Evolutionary conservation across 1,284 basidiomycete genomes (phyloP).

Genomic region (Lentinula novae-zelandiae): DNA sequence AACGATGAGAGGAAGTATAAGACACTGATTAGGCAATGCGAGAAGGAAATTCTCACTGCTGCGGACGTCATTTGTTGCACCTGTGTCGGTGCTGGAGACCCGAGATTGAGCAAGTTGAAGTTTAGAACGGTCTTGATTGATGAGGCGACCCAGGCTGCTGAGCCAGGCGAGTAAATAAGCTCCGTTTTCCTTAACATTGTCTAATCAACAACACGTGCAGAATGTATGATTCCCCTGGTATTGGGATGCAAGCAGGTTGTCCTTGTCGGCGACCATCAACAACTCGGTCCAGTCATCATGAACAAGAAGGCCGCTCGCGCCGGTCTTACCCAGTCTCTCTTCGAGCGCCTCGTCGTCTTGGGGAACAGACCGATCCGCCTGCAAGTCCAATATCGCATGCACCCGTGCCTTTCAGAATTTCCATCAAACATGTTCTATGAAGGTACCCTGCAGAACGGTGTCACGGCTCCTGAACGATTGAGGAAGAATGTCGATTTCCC

Average conservation of each 20-base stretch:
- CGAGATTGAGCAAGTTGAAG: constrained; percentile 92
- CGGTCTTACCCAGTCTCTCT: constrained; percentile 95
- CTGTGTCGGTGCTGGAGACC: constrained; percentile 97
- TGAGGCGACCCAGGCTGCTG: constrained; percentile 97
- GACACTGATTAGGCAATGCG: constrained; percentile 89
- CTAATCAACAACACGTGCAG: constrained; percentile 37
- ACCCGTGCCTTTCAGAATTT: constrained; percentile 98
- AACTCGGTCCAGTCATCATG: constrained; percentile 99
- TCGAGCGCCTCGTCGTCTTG: constrained; percentile 94
- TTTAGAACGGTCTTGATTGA: constrained; percentile 98
- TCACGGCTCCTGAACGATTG: constrained; percentile 95
- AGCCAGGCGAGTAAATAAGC: constrained; percentile 69
- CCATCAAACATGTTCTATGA: constrained; percentile 99
- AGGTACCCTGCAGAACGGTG: constrained; percentile 97
- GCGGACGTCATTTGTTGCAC: constrained; percentile 99
- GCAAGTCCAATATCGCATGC: constrained; percentile 99
- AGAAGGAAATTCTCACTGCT: constrained; percentile 93
- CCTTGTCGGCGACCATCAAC: constrained; percentile 94
- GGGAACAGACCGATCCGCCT: constrained; percentile 96
- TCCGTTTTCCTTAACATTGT: background rate
- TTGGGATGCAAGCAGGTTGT: constrained; percentile 99
- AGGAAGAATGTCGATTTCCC: constrained; percentile 99
- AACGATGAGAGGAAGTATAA: constrained; percentile 99
- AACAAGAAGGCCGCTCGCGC: constrained; percentile 99
- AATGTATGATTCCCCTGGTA: constrained; percentile 99